Percentiles rank a stretch among this genome's conserved stretches.
Conservation (phyloP, 2,329 filamentous ascomycete genomes). For the Aulographum hederae region DNA sequence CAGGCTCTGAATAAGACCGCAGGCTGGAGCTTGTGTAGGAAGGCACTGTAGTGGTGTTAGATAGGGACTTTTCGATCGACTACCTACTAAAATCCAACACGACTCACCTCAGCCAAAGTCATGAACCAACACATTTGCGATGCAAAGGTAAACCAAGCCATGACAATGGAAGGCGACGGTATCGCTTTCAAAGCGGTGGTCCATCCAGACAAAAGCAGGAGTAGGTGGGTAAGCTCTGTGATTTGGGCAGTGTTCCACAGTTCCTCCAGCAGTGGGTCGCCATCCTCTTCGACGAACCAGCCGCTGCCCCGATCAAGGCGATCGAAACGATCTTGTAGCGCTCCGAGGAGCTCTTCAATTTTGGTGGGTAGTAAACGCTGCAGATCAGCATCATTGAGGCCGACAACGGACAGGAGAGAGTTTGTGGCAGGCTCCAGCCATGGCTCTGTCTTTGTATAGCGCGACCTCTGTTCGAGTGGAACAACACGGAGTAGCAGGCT, state of each 20-base stretch:
- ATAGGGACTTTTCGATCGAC: too few species aligned
- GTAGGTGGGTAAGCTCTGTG: conserved; percentile 53
- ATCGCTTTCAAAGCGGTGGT: conserved; percentile 35
- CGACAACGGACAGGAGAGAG: background rate
- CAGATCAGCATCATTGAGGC: background rate
- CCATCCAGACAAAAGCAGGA: conserved; percentile 56
- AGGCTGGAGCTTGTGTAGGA: too few species aligned
- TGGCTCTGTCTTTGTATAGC: too few species aligned
- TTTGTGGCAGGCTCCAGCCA: background rate
- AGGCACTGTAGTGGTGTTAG: too few species aligned
- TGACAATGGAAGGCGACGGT: too few species aligned
- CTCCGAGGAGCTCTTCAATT: background rate
- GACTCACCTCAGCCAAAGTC: too few species aligned
- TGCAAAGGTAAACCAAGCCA: too few species aligned
- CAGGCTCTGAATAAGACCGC: too few species aligned
- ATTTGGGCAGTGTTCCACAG: conserved; percentile 46
- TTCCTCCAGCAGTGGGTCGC: conserved; percentile 37
- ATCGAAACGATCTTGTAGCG: background rate
- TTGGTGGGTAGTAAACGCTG: background rate
- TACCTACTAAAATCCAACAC: too few species aligned
- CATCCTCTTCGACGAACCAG: conserved; percentile 28
- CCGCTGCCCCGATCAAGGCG: conserved; percentile 21
- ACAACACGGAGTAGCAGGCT: conserved; percentile 23
- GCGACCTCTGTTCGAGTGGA: too few species aligned
- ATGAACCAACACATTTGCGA: too few species aligned